Evolutionary conservation across 768 basidiomycete species (phyloP), one percentile per base, ranked within the genome.

Genomic region (Psilocybe azurescens): DNA sequence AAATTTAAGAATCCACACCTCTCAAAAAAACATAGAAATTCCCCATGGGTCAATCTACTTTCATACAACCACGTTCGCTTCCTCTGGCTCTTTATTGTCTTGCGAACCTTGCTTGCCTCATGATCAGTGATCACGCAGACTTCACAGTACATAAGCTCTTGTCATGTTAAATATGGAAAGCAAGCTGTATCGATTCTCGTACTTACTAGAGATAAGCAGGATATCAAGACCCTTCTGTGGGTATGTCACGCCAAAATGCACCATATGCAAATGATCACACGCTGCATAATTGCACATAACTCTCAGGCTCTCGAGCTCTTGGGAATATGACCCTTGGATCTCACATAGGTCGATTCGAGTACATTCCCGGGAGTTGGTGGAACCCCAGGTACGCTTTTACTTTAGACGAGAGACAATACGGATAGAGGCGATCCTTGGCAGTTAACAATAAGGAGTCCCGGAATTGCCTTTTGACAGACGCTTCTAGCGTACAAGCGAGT

Each of bases 331-430:
- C 33, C 41, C 14, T 44, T 13, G 41, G 14, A 44, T 44, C 11
- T 44, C 5, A 39, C 38, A 39, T 39, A 8, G 38, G 38, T 24
- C 24, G 24, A 24, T 24, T 1, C 24, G 24, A 14, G 38, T 14
- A 8, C 38, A 8, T n/a, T 11, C 41, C 41, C 5, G 41, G 30
- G 14, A 33, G 38, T 46, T 50, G 50, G 30, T 32, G 44, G 32
- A 47, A 52, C 56, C 58, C 44, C 63, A 64, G 58, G 58, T 60
- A 57, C 36, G 53, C 39, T 50, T 41, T 18, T 52, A 18, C 39
- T 41, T 14, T 52, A 18, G 39, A 29, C 20, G 49, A 58, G 16
- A 48, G 51, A 10, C 56, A 36, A 36, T 36, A 36, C 33, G 11
- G 33, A 36, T 36, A 6, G 11, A 36, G 33, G 33, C 33, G 33